phyloP scores from a whole-genome alignment of 179 eudicot genomes.

The Silene coronaria region DNA sequence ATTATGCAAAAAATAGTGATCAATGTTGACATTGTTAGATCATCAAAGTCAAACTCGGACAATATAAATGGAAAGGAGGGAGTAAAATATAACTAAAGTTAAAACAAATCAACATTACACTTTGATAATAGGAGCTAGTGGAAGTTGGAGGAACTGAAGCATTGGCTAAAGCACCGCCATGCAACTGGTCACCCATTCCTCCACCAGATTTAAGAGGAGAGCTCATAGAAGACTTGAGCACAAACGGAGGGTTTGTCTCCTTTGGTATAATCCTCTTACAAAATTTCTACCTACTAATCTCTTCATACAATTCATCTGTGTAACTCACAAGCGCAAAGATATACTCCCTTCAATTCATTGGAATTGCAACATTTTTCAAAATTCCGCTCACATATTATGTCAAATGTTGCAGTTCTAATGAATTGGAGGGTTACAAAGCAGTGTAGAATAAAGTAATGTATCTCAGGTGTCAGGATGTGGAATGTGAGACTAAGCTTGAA shows the following conservation, averaged over 20 bases:
- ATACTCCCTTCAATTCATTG: too few species aligned
- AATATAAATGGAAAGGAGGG: neutral
- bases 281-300: neutral
- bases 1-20: too few species aligned
- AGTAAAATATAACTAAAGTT: neutral
- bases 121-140: conserved; percentile 58
- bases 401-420: too few species aligned
- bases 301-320: neutral
- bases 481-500: conserved; percentile 1
- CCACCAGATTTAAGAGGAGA: conserved; percentile 88
- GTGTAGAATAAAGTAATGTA: neutral
- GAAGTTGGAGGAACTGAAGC: conserved; percentile 52
- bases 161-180: conserved; percentile 70
- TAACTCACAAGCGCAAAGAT: neutral
- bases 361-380: too few species aligned
- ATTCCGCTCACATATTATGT: too few species aligned
- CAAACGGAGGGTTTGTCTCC: conserved; percentile 84
- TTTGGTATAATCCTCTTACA: conserved; percentile 45
- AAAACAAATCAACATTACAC: too few species aligned
- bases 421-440: neutral
- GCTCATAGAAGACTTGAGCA: conserved; percentile 70
- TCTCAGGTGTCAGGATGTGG: neutral
- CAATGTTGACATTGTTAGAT: too few species aligned
- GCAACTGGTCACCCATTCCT: conserved; percentile 91
- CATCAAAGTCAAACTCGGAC: neutral